A percentile compares a stretch with the other conserved stretches of the same genome.
Evolutionary conservation across 352 stramenopile genomes (phyloP).

Genomic region (Phytophthora cryptogea): DNA sequence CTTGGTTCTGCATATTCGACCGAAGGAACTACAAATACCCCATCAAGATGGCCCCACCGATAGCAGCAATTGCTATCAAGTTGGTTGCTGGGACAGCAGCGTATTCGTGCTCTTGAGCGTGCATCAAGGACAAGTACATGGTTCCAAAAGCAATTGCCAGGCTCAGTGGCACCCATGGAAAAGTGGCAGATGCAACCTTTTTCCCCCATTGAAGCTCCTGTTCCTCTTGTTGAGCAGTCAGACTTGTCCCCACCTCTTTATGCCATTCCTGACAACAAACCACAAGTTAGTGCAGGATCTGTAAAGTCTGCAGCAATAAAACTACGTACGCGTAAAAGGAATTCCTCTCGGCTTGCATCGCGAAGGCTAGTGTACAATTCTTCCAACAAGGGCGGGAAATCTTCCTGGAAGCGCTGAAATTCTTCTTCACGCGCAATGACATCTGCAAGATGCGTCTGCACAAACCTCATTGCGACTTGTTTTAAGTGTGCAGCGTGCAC

Average conservation of each 20-base stretch:
- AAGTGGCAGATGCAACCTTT: slow-evolving; percentile 24
- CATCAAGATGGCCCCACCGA: slow-evolving; percentile 42
- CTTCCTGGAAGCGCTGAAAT: slow-evolving; percentile 37
- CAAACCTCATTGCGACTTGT: slow-evolving; percentile 45
- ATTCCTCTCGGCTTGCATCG: slow-evolving; percentile 29
- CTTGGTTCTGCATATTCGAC: background rate
- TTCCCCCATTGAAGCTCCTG: slow-evolving; percentile 36
- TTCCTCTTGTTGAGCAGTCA: slow-evolving; percentile 30
- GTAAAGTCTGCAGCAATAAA: slow-evolving; percentile 1
- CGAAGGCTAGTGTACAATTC: slow-evolving; percentile 49
- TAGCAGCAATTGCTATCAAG: slow-evolving; percentile 41
- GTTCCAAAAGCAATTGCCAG: slow-evolving; percentile 55
- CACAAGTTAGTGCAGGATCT: slow-evolving; percentile 2
- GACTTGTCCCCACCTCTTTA: slow-evolving; percentile 27
- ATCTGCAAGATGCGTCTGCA: slow-evolving; percentile 35
- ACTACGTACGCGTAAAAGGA: slow-evolving; percentile 36
- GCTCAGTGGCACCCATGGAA: slow-evolving; percentile 62
- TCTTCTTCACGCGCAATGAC: slow-evolving; percentile 29
- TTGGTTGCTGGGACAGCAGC: slow-evolving; percentile 60
- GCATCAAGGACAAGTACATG: slow-evolving; percentile 62
- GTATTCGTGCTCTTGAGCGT: slow-evolving; percentile 49
- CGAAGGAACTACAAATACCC: slow-evolving; percentile 34
- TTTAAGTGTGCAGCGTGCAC: slow-evolving; percentile 63
- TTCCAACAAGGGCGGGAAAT: slow-evolving; percentile 49
- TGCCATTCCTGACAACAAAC: slow-evolving; percentile 47